Evolutionary conservation across 1,284 basidiomycete species (phyloP).

Genomic region (Microstroma glucosiphilum): DNA sequence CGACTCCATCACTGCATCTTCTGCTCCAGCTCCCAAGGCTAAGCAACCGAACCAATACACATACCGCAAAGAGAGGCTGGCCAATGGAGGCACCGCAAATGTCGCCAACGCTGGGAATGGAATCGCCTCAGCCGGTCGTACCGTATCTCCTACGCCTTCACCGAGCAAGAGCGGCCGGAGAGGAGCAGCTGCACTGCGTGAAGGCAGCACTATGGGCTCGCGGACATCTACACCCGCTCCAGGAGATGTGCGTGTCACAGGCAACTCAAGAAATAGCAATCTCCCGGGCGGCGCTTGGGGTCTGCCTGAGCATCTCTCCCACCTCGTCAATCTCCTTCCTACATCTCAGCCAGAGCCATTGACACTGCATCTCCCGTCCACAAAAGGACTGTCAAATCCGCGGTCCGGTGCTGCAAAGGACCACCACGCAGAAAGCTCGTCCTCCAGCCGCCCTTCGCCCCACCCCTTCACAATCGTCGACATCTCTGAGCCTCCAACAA

Average conservation of each 20-base stretch:
- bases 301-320: slow-evolving; percentile 85
- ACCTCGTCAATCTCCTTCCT: slow-evolving; percentile 70
- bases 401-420: background rate
- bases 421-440: background rate
- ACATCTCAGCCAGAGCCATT: slow-evolving; percentile 4
- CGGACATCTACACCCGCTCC: slow-evolving; percentile 11
- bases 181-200: slow-evolving; percentile 13
- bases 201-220: background rate
- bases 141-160: slow-evolving; percentile 33
- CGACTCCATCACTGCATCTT: too few relatives aligned
- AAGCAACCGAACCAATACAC: slow-evolving; percentile 60
- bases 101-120: slow-evolving; percentile 5
- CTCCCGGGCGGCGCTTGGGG: slow-evolving; percentile 67
- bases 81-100: slow-evolving; percentile 18
- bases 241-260: slow-evolving; percentile 22
- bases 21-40: slow-evolving; percentile 22
- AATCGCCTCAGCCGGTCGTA: slow-evolving; percentile 16
- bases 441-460: slow-evolving; percentile 14
- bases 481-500: slow-evolving; percentile 71
- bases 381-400: slow-evolving; percentile 11
- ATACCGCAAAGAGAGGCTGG: slow-evolving; percentile 54
- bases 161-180: slow-evolving; percentile 28
- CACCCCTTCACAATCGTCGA: slow-evolving; percentile 32
- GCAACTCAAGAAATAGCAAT: slow-evolving; percentile 54
- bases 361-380: slow-evolving; percentile 9